Conservation (phyloP, 129 eudicot genomes). For the Ambrosia artemisiifolia region DNA sequence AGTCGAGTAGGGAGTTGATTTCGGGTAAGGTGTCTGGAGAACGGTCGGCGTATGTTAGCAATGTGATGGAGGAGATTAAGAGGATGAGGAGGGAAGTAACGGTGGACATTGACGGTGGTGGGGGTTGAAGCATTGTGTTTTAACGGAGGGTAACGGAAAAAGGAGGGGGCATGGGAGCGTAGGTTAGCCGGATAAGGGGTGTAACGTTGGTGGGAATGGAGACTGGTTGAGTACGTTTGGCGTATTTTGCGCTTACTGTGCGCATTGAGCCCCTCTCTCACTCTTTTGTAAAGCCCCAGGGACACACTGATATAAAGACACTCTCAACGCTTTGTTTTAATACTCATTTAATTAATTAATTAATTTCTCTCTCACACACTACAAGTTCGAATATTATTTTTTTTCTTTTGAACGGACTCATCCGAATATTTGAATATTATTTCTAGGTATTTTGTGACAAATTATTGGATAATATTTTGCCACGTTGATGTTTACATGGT, state of each 20-base stretch:
- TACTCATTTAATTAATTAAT: no score
- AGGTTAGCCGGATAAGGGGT: conserved; percentile 27
- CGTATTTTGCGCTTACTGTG: conserved; percentile 40
- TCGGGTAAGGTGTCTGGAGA: conserved; percentile 37
- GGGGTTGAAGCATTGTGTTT: neutral
- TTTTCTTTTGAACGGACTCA: neutral
- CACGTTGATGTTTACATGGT: no score
- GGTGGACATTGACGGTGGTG: conserved; percentile 30
- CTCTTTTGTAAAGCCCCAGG: conserved; percentile 2
- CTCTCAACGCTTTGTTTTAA: conserved; percentile 18
- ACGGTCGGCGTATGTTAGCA: conserved; percentile 32
- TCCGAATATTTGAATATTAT: neutral
- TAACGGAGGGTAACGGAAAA: conserved; percentile 13
- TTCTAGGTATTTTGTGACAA: neutral
- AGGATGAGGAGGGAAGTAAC: neutral
- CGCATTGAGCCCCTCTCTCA: conserved; percentile 32
- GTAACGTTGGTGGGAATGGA: neutral
- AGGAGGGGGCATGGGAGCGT: conserved; percentile 27
- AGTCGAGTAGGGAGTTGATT: conserved; percentile 48
- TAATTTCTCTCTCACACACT: conserved; percentile 10
- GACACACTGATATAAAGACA: conserved; percentile 22
- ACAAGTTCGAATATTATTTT: neutral
- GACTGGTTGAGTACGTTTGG: neutral
- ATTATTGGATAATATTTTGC: no score
- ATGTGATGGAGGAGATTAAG: conserved; percentile 1